Evolutionary conservation across 352 stramenopile species (phyloP).

Genomic region (Chrysophaeum taylorii): DNA sequence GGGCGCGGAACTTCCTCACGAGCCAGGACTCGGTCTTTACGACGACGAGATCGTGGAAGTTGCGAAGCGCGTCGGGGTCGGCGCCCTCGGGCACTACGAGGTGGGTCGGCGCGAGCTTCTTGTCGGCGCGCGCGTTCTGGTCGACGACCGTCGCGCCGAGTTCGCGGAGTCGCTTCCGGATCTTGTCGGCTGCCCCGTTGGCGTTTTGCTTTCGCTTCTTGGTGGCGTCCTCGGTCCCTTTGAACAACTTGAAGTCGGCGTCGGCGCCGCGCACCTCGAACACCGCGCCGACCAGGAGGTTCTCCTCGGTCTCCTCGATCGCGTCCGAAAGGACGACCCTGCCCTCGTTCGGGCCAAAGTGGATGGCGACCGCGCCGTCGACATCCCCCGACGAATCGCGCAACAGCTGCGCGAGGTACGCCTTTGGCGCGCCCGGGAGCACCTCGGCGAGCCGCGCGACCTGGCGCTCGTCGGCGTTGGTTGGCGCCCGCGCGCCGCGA

Average conservation of each 20-base stretch:
- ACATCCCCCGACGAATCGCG: background rate
- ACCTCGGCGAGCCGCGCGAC: background rate
- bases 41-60: background rate
- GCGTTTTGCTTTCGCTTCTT: background rate
- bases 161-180: background rate
- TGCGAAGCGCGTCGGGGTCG: background rate
- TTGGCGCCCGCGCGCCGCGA: background rate
- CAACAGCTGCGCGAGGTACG: background rate
- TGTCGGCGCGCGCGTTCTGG: background rate
- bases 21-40: conserved; percentile 5
- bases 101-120: conserved; percentile 6
- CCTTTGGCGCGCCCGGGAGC: background rate
- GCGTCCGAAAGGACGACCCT: background rate
- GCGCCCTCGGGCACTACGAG: background rate
- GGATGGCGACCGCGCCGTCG: background rate
- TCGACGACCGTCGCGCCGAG: background rate
- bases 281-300: background rate
- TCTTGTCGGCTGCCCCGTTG: background rate
- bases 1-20: background rate
- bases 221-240: background rate
- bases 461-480: background rate
- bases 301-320: background rate
- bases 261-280: background rate
- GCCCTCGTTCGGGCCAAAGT: background rate
- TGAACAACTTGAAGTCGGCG: background rate